These are phyloP conservation scores for Phalaenopsis hybrid DNA, from an alignment of 116 monocot species.

Conservation along the genomic window DNA sequence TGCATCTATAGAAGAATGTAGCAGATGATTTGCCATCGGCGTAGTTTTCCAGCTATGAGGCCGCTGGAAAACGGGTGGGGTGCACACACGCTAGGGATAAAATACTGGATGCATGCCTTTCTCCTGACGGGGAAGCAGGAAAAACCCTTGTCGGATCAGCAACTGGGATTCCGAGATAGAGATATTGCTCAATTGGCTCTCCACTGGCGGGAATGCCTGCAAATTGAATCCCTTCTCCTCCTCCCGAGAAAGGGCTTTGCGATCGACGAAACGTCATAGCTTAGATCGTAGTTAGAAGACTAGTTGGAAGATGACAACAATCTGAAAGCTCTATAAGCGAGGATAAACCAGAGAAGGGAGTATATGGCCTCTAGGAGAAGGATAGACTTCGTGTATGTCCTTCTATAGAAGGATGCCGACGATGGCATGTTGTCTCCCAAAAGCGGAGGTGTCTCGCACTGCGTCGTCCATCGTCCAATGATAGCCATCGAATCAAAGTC, in stretches of 20 bases:
- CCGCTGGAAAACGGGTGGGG: constrained; percentile 18
- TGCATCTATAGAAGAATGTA: constrained; percentile 4
- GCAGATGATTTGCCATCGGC: constrained; percentile 28
- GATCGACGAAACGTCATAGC: constrained; percentile 68
- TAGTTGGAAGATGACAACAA: constrained; percentile 42
- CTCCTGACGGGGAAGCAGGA: constrained; percentile 43
- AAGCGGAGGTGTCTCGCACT: constrained; percentile 35
- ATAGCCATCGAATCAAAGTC: constrained; percentile 22
- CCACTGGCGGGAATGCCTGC: constrained; percentile 52
- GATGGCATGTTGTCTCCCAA: background rate
- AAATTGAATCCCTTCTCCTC: constrained; percentile 44
- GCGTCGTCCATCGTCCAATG: constrained; percentile 69
- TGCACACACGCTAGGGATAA: constrained; percentile 18
- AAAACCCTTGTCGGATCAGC: constrained; percentile 65
- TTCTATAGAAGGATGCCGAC: background rate
- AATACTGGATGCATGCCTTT: constrained; percentile 18
- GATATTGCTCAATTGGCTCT: constrained; percentile 66
- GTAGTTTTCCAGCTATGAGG: constrained; percentile 66
- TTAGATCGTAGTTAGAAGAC: constrained; percentile 51
- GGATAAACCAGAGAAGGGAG: constrained; percentile 54
- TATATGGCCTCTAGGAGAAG: constrained; percentile 64
- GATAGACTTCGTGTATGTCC: constrained; percentile 63
- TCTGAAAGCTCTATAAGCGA: constrained; percentile 44
- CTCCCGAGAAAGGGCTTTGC: constrained; percentile 53
- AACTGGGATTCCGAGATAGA: constrained; percentile 60